Percentiles rank a stretch among this genome's conserved stretches.
Conservation (phyloP, 345 rosid genomes). For the Citrus unshiu region DNA sequence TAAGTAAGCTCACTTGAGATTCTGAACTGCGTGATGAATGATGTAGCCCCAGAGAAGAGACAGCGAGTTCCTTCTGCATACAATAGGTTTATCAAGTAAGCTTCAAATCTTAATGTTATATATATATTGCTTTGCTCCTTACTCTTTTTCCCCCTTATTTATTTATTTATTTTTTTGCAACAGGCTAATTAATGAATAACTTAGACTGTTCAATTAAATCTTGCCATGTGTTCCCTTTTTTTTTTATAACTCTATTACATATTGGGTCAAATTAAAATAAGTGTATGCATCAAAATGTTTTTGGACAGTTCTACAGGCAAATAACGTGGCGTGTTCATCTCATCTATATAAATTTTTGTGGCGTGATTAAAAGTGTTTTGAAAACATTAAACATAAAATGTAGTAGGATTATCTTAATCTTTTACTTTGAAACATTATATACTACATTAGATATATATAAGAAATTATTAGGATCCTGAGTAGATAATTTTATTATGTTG, state of each 20-base stretch:
- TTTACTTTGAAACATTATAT: no score
- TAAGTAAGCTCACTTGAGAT: not conserved
- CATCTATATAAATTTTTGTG: not conserved
- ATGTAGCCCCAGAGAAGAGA: constrained; percentile 94
- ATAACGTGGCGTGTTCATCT: not conserved
- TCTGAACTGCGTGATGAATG: not conserved
- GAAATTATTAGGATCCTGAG: no score
- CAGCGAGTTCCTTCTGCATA: constrained; percentile 98
- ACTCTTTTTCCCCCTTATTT: not conserved
- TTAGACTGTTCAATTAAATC: not conserved
- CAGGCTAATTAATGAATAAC: not conserved
- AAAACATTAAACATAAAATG: no score
- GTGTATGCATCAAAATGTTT: not conserved
- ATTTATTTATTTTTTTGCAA: not conserved
- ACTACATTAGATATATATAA: no score
- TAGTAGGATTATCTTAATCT: no score
- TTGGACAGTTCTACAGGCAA: no score
- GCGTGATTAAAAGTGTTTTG: not conserved
- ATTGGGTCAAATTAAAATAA: no score
- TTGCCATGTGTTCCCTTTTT: not conserved
- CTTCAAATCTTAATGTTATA: not conserved
- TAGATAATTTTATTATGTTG: no score
- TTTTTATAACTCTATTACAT: not conserved
- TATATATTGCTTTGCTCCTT: not conserved
- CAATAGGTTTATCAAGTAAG: constrained; percentile 95